Base-by-base conservation (phyloP, 78 protist genomes). In the Dictyostelium firmibasis region DNA sequence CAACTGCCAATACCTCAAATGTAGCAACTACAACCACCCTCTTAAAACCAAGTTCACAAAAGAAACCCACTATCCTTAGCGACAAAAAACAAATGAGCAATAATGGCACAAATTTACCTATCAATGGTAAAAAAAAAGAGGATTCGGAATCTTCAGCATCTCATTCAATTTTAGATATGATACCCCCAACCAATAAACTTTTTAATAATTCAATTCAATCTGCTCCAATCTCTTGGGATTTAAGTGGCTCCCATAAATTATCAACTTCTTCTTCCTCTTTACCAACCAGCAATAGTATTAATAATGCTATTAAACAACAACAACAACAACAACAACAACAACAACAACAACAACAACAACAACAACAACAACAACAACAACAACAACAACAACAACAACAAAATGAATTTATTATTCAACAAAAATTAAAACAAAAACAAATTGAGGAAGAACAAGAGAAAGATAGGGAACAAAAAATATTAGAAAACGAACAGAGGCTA, bases 221-320 rank as follows among this genome's bases (percentile, higher is more conserved):
- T 67, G 35, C 75, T n/a, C 67, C 82, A 75, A 87, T 87, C n/a
- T 87, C 93, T 38, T 87, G 93, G 93, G 93, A 87, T 67, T 64
- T 87, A 33, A 18, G 79, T 72, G 79, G 79, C 16, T 57, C 67
- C 20, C 67, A 57, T 57, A 57, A 57, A 57, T 20, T 57, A 57
- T 57, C 67, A 57, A 57, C 67, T 20, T 57, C 62, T 16, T 50
- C 62, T 2, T 16, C 67, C 7, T 57, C 67, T 57, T 57, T 57
- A 57, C 67, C 67, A 57, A 57, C 0, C 3, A 27, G 11, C n/a
- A 23, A 62, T 1, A 23, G n/a, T 25, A 23, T n/a, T 9, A 25
- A n/a, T n/a, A n/a, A n/a, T n/a, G n/a, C n/a, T 60, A 67, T 13
- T 53, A 36, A 23, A 36, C 50, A 33, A n/a, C 81, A 84, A 38